Evolutionary conservation across 495 filamentous ascomycete genomes (phyloP), one percentile per base, ranked within the genome.

Genomic region (Penicillium subrubescens): DNA sequence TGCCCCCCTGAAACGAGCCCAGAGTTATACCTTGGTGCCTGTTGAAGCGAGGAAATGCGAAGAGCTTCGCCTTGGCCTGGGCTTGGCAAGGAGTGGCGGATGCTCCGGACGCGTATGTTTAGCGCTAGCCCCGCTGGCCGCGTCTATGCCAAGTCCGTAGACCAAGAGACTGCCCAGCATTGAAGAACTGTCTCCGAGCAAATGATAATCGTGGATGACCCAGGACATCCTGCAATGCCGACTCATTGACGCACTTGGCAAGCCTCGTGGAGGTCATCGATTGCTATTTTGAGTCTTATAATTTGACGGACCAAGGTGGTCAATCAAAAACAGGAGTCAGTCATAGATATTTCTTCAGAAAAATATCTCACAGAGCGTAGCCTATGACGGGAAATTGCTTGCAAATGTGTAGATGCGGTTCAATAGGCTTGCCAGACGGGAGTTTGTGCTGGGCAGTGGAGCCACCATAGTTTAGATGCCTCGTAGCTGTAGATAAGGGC

Each of bases 31-130:
- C 29, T 25, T 33, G 51, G 58, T 31, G 41, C 31, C 46, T 62
- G 11, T 46, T 34, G 43, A 23, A 46, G 55, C 25, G 64, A 62
- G 37, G 25, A 43, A 61, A 44, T 44, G 35, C 48, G 29, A 55
- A 62, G 35, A 27, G 54, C 23, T 53, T 51, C 34, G 27, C 33
- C 64, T 66, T 66, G 64, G 64, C 64, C 48, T 12, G 2, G 44
- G 21, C 64, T 66, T 62, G 64, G 64, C 64, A 39, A 14, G 25
- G 44, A 58, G 33, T 17, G 35, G 37, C 39, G 52, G 39, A 48
- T 23, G 52, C n/a, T 44, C 17, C 31, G 52, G 53, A 35, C 59
- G 59, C 50, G 50, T 35, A 65, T 37, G 37, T 54, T 31, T 56
- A 34, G 39, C 35, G 29, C 41, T 57, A 25, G 61, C 41, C 54